Conservation (phyloP, 2,329 filamentous ascomycete species). For the Alternaria sp. region DNA sequence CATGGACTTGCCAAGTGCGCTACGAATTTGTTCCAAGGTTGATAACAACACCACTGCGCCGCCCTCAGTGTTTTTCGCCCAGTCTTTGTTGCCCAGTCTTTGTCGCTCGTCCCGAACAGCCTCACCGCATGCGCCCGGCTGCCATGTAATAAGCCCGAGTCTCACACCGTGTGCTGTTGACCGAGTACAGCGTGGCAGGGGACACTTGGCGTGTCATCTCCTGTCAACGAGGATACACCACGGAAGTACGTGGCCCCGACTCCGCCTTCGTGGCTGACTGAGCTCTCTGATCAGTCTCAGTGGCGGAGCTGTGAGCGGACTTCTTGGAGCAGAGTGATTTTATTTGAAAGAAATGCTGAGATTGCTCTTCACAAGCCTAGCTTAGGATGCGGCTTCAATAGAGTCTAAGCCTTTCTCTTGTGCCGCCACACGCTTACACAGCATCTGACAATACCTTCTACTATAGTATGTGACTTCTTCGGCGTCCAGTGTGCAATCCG, state of each 20-base stretch:
- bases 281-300: neutral
- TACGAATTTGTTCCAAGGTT: neutral
- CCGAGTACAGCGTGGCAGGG: conserved; percentile 1
- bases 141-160: conserved; percentile 1
- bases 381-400: too few relatives aligned
- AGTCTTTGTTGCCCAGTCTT: neutral
- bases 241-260: neutral
- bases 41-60: neutral
- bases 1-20: neutral
- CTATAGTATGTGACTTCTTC: too few relatives aligned
- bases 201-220: neutral
- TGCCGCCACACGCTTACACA: too few relatives aligned
- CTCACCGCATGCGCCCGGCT: neutral
- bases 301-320: neutral
- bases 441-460: too few relatives aligned
- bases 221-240: conserved; percentile 3
- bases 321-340: neutral
- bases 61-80: neutral
- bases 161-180: neutral
- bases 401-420: too few relatives aligned
- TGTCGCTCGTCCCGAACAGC: neutral
- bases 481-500: too few relatives aligned
- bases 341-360: too few relatives aligned
- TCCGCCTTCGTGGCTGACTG: conserved; percentile 1
- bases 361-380: too few relatives aligned